Conservation (phyloP, 2,329 filamentous ascomycete species). For the Fusarium sulawesiense region DNA sequence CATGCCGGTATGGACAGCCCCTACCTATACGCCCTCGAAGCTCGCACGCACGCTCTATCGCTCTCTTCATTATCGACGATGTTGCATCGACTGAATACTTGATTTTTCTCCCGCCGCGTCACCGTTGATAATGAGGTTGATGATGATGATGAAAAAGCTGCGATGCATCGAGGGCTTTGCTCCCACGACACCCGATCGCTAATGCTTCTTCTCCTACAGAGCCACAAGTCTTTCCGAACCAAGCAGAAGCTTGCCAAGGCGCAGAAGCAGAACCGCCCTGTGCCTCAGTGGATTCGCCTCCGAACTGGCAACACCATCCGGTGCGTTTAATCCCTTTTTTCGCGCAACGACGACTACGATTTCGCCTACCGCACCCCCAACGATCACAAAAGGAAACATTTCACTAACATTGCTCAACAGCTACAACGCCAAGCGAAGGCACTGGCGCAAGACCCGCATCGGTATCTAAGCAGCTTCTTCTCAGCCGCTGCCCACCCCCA, state of each 20-base stretch:
- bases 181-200: constrained; percentile 38
- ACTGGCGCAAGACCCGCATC: constrained; percentile 99
- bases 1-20: constrained; percentile 55
- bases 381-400: constrained; percentile 3
- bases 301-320: constrained; percentile 99
- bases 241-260: constrained; percentile 99
- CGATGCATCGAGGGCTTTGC: constrained; percentile 15
- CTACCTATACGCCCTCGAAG: constrained; percentile 8
- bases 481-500: constrained; percentile 44
- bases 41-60: constrained; percentile 10
- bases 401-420: constrained; percentile 60
- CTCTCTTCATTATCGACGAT: constrained; percentile 28
- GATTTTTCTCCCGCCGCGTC: constrained; percentile 2
- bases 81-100: constrained; percentile 14
- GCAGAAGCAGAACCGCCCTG: constrained; percentile 99
- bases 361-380: neutral
- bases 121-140: constrained; percentile 22
- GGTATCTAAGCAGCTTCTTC: constrained; percentile 80
- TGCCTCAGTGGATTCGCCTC: constrained; percentile 99
- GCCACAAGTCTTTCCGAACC: constrained; percentile 99
- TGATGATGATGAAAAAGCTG: constrained; percentile 14
- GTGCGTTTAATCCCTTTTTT: constrained; percentile 68
- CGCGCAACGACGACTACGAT: constrained; percentile 20
- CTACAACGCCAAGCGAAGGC: constrained; percentile 99
- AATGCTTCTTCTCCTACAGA: constrained; percentile 64